Evolutionary conservation across 306 rosid genomes (phyloP).

Genomic region (Trifolium subterraneum): DNA sequence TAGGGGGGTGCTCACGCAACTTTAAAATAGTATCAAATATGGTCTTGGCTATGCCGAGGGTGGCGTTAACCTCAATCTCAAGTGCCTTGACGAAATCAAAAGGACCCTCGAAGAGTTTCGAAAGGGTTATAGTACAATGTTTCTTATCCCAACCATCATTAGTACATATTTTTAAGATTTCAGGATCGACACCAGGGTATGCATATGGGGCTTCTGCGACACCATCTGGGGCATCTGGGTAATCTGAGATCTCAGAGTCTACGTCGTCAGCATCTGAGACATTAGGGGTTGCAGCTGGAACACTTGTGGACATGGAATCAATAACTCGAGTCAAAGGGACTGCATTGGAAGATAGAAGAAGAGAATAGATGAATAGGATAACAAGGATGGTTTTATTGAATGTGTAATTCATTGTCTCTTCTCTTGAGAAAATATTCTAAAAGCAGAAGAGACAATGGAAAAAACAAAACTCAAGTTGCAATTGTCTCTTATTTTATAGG

Average conservation of each 20-base stretch:
- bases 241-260: no score
- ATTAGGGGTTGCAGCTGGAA: not conserved
- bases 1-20: not conserved
- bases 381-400: constrained; percentile 35
- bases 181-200: not conserved
- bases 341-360: constrained; percentile 21
- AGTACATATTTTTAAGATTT: not conserved
- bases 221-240: not conserved
- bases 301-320: not conserved
- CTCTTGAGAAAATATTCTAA: not conserved
- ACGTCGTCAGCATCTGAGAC: no score
- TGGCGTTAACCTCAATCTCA: not conserved
- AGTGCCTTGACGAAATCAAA: constrained; percentile 35
- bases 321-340: not conserved
- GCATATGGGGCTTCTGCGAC: no score
- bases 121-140: not conserved
- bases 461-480: not conserved
- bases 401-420: constrained; percentile 40
- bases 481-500: not conserved
- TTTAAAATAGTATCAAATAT: not conserved
- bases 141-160: no score
- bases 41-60: not conserved
- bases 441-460: constrained; percentile 14
- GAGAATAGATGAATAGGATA: constrained; percentile 35
- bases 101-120: not conserved